phyloP scores from a whole-genome alignment of 345 rosid species.

The Camelina laxa region DNA sequence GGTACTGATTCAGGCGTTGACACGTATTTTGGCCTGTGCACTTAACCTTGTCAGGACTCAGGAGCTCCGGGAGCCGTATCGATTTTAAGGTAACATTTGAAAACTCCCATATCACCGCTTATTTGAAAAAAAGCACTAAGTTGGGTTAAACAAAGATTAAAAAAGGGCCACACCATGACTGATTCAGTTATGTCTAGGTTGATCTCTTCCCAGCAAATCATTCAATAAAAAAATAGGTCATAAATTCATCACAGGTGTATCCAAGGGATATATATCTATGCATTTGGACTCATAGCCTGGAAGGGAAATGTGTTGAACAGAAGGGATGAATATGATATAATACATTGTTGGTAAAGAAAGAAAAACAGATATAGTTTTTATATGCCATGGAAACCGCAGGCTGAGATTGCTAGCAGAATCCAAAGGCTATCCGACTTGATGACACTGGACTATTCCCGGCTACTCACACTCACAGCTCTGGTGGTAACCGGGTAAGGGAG shows the following conservation, averaged over 20 bases:
- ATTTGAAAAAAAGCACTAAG: constrained; percentile 7
- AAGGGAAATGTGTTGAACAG: constrained; percentile 91
- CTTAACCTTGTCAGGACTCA: constrained; percentile 66
- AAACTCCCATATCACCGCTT: neutral
- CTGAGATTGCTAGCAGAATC: constrained; percentile 89
- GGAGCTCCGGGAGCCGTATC: constrained; percentile 75
- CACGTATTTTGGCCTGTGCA: constrained; percentile 88
- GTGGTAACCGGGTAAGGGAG: constrained; percentile 67
- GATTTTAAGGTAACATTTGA: constrained; percentile 74
- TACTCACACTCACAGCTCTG: constrained; percentile 58
- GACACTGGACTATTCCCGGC: constrained; percentile 94
- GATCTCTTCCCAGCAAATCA: neutral
- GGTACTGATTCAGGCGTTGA: constrained; percentile 92
- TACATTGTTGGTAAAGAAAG: neutral
- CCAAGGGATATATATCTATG: constrained; percentile 75
- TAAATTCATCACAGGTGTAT: constrained; percentile 60
- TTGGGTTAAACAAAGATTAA: neutral
- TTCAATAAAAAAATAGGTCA: neutral
- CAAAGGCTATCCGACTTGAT: constrained; percentile 82
- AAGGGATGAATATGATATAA: constrained; percentile 51
- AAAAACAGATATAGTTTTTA: neutral
- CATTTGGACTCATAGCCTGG: constrained; percentile 93
- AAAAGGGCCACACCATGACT: neutral
- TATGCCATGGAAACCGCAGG: constrained; percentile 51
- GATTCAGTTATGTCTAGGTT: neutral